Conservation (phyloP, 192 early-diverging fungal genomes). For the Mortierella hygrophila region DNA sequence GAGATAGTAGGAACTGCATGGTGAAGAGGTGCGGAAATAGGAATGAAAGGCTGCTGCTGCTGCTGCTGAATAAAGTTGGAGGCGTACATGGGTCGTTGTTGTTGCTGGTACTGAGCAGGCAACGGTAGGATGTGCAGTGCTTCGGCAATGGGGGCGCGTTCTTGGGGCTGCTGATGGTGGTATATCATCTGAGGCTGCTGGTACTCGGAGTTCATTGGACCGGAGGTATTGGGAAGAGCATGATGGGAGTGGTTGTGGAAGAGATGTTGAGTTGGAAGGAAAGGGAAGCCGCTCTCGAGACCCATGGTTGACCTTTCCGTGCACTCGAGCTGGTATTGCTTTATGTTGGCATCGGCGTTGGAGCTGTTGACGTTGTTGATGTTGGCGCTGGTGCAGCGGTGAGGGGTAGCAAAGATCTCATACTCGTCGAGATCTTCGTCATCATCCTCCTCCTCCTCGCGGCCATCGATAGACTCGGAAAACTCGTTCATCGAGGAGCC, state of each 20-base stretch:
- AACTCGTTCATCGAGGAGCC: slow-evolving; percentile 5
- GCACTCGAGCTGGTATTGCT: neutral
- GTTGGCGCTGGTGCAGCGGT: neutral
- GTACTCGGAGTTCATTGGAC: neutral
- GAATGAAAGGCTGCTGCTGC: neutral
- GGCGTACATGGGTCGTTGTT: neutral
- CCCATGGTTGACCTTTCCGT: neutral
- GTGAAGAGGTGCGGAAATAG: neutral
- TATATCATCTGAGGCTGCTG: neutral
- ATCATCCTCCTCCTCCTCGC: slow-evolving; percentile 21
- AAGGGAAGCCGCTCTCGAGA: neutral
- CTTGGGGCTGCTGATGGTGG: neutral
- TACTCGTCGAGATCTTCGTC: slow-evolving; percentile 24
- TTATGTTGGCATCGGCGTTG: slow-evolving; percentile 6
- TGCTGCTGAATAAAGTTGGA: slow-evolving; percentile 1
- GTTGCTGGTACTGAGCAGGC: neutral
- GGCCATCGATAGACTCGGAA: slow-evolving; percentile 10
- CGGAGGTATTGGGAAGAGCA: neutral
- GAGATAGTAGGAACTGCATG: neutral
- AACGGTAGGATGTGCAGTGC: neutral
- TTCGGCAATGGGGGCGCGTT: neutral
- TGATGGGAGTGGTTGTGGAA: neutral
- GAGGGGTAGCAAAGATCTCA: slow-evolving; percentile 15
- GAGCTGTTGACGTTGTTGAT: neutral
- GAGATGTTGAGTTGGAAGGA: neutral